Base-by-base conservation (phyloP, 208 protist species). In the Acanthamoeba healyi region DNA sequence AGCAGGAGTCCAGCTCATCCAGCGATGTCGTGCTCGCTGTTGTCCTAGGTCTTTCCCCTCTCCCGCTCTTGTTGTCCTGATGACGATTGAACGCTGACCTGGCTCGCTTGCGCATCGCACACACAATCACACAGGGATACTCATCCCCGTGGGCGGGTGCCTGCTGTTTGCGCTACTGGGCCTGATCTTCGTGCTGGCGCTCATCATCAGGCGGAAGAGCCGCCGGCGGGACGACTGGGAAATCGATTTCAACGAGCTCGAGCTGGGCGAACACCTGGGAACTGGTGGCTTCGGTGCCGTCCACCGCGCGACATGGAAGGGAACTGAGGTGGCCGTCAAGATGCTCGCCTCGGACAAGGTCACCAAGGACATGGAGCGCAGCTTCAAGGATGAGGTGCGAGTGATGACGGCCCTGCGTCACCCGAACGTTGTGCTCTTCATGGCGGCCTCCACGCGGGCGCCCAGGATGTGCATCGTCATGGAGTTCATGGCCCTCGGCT, bases 341-440 rank as follows among this genome's bases (percentile, higher is more conserved):
- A 49, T 70, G 49, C 9, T 90, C n/a, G 19, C 54, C 49, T 3
- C 72, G 34, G 40, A 81, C 7, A 81, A 81, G 42, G 72, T 81
- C 40, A 40, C 74, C 74, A 84, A 84, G 74, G 74, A 84, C 19
- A 84, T 84, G 74, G 42, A 84, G 32, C 12, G 22, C 7, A 42
- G 42, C 42, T 81, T 81, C 42, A 2, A 54, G 74, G 74, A 81
- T 29, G 72, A 81, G 72, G 72, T 82, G 70, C n/a, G 46, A 4
- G 46, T 88, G 22, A 89, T 89, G 81, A 89, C 46, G 2, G 4
- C 40, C 9, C 81, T 89, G 46, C 0, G 54, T 0, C 82, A 90
- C n/a, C 82, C 82, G 0, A 90, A 90, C 36, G 82, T 90, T 0
- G 82, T 90, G 29, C 82, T 90, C 12, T 90, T 90, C 32, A 90